Conservation (phyloP, 169 alveolate species). For the Plasmodium falciparum region DNA sequence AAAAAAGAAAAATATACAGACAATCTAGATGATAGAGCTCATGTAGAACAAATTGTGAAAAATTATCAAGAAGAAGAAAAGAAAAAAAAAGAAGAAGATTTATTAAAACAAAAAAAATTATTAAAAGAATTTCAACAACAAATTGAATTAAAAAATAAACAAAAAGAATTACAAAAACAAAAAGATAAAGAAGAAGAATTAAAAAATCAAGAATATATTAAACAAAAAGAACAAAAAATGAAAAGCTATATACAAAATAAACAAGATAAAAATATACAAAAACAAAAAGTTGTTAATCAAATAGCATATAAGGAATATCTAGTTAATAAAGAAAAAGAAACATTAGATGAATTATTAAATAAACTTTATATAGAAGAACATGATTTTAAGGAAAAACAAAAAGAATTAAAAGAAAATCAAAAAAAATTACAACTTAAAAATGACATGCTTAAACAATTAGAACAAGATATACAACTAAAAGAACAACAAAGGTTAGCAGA, state of each 20-base stretch:
- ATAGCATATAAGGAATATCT: conserved; percentile 73
- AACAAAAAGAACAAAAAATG: conserved; percentile 56
- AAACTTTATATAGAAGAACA: conserved; percentile 72
- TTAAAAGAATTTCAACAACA: conserved; percentile 73
- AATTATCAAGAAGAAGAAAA: conserved; percentile 63
- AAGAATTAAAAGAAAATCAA: conserved; percentile 67
- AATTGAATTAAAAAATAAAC: conserved; percentile 67
- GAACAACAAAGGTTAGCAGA: conserved; percentile 56
- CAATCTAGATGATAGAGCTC: conserved; percentile 39
- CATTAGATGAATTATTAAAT: conserved; percentile 49
- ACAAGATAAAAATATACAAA: conserved; percentile 60
- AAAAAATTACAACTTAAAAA: conserved; percentile 72
- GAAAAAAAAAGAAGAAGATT: conserved; percentile 65
- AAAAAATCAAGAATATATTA: conserved; percentile 64
- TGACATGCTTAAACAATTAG: conserved; percentile 67
- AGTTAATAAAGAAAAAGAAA: conserved; percentile 67
- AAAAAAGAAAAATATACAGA: conserved; percentile 30
- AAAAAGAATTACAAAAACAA: conserved; percentile 47
- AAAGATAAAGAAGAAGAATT: conserved; percentile 69
- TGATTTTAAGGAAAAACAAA: conserved; percentile 66
- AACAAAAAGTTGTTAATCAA: conserved; percentile 74
- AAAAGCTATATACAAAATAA: conserved; percentile 34
- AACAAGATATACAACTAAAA: conserved; percentile 40
- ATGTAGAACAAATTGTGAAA: conserved; percentile 42
- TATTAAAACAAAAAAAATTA: conserved; percentile 55